Conservation (phyloP, 768 basidiomycete genomes). For the Mycena sanguinolenta region DNA sequence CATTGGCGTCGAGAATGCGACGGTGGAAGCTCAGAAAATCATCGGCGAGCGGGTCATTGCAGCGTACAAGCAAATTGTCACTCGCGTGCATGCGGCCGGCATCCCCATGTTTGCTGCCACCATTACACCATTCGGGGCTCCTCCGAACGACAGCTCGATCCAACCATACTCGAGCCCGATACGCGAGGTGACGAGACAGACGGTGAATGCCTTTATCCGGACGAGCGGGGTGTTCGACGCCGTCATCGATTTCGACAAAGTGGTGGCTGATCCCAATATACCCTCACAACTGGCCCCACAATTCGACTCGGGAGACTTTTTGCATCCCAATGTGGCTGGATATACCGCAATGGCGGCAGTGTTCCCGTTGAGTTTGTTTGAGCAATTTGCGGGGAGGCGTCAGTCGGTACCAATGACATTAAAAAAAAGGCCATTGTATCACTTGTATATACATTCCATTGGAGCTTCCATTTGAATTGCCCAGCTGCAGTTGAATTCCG, state of each 20-base stretch:
- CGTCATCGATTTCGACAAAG: constrained; percentile 62
- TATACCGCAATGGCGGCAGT: constrained; percentile 57
- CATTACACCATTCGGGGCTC: constrained; percentile 62
- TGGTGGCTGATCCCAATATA: constrained; percentile 58
- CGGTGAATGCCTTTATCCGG: constrained; percentile 59
- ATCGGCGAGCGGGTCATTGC: constrained; percentile 57
- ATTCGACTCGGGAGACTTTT: constrained; percentile 60
- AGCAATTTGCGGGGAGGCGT: constrained; percentile 44
- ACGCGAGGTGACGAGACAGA: constrained; percentile 56
- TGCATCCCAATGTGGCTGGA: constrained; percentile 63
- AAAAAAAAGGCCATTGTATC: too few relatives aligned
- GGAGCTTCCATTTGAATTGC: too few relatives aligned
- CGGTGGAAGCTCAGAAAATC: constrained; percentile 49
- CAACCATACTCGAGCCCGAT: constrained; percentile 55
- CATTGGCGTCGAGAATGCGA: constrained; percentile 57
- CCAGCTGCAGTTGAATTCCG: too few relatives aligned
- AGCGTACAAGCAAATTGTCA: constrained; percentile 61
- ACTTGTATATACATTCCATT: too few relatives aligned
- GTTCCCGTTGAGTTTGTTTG: constrained; percentile 57
- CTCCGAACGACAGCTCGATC: constrained; percentile 46
- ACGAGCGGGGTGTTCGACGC: constrained; percentile 58
- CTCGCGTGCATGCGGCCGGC: constrained; percentile 55
- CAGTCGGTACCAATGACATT: constrained; percentile 16
- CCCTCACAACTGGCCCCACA: constrained; percentile 52
- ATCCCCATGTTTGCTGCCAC: constrained; percentile 64